Conservation (phyloP, 1,139 yeast genomes). For the Candida sanyaensis region DNA sequence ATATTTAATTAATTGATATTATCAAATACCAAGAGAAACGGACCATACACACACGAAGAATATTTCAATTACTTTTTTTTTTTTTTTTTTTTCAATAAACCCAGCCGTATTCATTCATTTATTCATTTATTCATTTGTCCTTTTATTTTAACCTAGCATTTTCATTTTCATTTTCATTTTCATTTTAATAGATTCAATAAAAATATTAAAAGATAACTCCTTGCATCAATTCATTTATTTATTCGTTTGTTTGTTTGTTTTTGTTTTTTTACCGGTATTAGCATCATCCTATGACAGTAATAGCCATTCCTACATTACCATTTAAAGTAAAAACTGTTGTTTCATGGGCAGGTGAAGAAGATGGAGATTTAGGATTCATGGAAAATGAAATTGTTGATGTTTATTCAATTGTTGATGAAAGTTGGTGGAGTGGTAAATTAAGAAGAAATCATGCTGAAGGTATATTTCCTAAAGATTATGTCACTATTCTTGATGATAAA, state of each 20-base stretch:
- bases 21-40: too few species aligned
- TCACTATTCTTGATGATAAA: slow-evolving; percentile 51
- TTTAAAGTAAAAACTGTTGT: slow-evolving; percentile 76
- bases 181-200: too few species aligned
- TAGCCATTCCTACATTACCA: slow-evolving; percentile 46
- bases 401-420: slow-evolving; percentile 76
- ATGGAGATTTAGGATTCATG: slow-evolving; percentile 86
- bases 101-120: slow-evolving; percentile 2
- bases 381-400: slow-evolving; percentile 94
- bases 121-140: not conserved
- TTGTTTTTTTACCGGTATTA: not conserved
- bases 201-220: too few species aligned
- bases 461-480: slow-evolving; percentile 84
- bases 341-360: slow-evolving; percentile 91
- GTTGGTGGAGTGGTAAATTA: slow-evolving; percentile 89
- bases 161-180: too few species aligned
- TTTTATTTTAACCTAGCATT: not conserved
- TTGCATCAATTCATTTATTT: not conserved
- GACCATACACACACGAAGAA: not conserved
- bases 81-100: not conserved
- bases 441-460: slow-evolving; percentile 83
- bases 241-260: not conserved
- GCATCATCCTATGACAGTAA: slow-evolving; percentile 3
- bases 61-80: not conserved
- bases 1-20: too few species aligned